Evolutionary conservation across 1,284 basidiomycete genomes (phyloP).

Genomic region (Apiotrichum siamense): DNA sequence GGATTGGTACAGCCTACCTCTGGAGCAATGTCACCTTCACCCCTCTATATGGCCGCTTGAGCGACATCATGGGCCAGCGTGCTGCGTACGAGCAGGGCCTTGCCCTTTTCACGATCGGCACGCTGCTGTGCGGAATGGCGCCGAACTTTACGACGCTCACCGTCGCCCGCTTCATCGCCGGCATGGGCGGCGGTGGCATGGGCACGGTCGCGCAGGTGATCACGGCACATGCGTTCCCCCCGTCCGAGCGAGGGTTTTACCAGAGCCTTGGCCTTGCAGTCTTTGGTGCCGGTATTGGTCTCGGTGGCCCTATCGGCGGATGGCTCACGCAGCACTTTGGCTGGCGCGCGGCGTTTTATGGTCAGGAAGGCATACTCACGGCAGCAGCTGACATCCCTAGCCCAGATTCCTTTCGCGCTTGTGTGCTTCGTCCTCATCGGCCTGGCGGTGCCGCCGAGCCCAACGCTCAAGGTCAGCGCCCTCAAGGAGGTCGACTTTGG

Average conservation of each 20-base stretch:
- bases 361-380: not conserved
- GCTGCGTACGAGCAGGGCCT: slow-evolving; percentile 22
- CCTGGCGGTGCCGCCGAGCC: slow-evolving; percentile 5
- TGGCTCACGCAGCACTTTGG: slow-evolving; percentile 43
- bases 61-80: slow-evolving; percentile 26
- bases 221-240: slow-evolving; percentile 41
- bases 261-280: slow-evolving; percentile 38
- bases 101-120: slow-evolving; percentile 26
- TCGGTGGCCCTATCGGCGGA: slow-evolving; percentile 47
- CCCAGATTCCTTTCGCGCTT: slow-evolving; percentile 20
- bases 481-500: slow-evolving; percentile 23
- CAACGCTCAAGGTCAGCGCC: not conserved
- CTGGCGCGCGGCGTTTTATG: slow-evolving; percentile 45
- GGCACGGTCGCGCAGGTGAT: slow-evolving; percentile 39
- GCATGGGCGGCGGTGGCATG: slow-evolving; percentile 32
- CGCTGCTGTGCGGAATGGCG: slow-evolving; percentile 19
- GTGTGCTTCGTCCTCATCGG: slow-evolving; percentile 8
- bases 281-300: slow-evolving; percentile 39
- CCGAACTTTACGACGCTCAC: slow-evolving; percentile 13
- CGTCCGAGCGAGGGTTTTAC: slow-evolving; percentile 40
- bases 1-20: slow-evolving; percentile 34
- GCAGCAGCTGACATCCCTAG: not conserved
- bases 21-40: slow-evolving; percentile 30
- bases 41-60: slow-evolving; percentile 28
- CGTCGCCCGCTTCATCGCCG: slow-evolving; percentile 26